A percentile compares a stretch with the other conserved stretches of the same genome.
Conservation (phyloP, 306 rosid species). For the Hippophae tibetana region DNA sequence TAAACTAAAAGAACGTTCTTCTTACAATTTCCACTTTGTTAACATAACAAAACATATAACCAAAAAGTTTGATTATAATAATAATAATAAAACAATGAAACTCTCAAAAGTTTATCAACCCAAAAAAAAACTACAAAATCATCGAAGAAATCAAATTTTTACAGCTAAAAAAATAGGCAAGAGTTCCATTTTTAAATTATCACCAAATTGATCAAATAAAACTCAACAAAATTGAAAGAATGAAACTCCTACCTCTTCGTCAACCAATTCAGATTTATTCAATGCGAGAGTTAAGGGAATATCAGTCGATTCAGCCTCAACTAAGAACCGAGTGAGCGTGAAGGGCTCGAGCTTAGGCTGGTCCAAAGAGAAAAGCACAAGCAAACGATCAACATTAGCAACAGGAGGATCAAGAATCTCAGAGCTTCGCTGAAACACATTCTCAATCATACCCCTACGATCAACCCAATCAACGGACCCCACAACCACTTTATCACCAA, state of each 20-base stretch:
- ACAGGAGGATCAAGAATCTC: slow-evolving; percentile 92
- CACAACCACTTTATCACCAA: slow-evolving; percentile 82
- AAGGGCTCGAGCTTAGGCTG: slow-evolving; percentile 70
- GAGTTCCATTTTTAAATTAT: too few relatives aligned
- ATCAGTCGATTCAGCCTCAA: slow-evolving; percentile 77
- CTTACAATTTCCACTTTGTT: too few relatives aligned
- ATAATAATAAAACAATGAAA: too few relatives aligned
- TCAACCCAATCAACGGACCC: slow-evolving; percentile 92
- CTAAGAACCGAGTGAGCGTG: slow-evolving; percentile 64
- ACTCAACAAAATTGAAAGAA: neutral
- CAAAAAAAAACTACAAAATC: too few relatives aligned
- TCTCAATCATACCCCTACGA: slow-evolving; percentile 79
- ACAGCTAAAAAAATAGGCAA: too few relatives aligned
- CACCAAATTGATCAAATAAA: neutral
- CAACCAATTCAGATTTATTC: slow-evolving; percentile 72
- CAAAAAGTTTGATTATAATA: too few relatives aligned
- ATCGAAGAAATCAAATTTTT: too few relatives aligned
- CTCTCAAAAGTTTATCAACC: too few relatives aligned
- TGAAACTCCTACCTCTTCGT: slow-evolving; percentile 51
- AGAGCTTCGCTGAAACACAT: slow-evolving; percentile 56
- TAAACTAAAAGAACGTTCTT: too few relatives aligned
- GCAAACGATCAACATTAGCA: slow-evolving; percentile 76
- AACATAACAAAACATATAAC: too few relatives aligned
- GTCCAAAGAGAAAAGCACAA: slow-evolving; percentile 71
- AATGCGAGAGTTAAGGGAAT: slow-evolving; percentile 72